These are phyloP conservation scores for Kingdonia uniflora DNA, from an alignment of 164 flowering plant species.

Conservation along the genomic window DNA sequence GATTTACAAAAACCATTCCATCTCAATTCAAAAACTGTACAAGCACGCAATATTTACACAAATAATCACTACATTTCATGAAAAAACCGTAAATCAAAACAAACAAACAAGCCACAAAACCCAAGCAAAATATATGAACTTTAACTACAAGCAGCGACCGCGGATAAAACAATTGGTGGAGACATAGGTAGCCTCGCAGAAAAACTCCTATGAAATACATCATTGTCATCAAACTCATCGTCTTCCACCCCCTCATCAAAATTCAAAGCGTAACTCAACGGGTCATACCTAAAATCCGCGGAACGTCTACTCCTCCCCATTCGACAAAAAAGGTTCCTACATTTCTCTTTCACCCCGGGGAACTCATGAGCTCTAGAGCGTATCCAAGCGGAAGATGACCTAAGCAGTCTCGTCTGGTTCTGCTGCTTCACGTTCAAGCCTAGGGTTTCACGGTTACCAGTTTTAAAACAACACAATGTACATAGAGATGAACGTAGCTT, in stretches of 20 bases:
- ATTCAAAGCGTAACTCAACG: conserved; percentile 36
- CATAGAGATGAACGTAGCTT: conserved; percentile 3
- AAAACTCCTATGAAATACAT: background rate
- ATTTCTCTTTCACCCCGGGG: conserved; percentile 27
- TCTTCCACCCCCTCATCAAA: conserved; percentile 33
- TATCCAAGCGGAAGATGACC: conserved; percentile 16
- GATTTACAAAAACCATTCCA: no score
- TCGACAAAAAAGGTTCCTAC: conserved; percentile 15
- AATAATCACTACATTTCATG: no score
- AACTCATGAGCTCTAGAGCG: conserved; percentile 13
- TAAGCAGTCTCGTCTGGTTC: conserved; percentile 9
- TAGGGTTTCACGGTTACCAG: background rate
- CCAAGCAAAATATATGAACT: no score
- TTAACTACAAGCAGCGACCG: no score
- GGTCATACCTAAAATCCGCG: conserved; percentile 37
- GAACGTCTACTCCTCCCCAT: conserved; percentile 11
- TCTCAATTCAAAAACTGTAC: no score
- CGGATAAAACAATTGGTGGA: no score
- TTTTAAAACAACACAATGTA: conserved; percentile 18
- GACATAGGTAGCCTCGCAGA: conserved; percentile 1
- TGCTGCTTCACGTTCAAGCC: background rate
- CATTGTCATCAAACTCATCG: background rate
- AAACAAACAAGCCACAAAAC: no score
- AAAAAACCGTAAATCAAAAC: no score
- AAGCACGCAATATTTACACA: no score